A percentile compares a stretch with the other conserved stretches of the same genome.
Evolutionary conservation across 83 land plant species (phyloP).

Genomic region (Diphasiastrum complanatum): DNA sequence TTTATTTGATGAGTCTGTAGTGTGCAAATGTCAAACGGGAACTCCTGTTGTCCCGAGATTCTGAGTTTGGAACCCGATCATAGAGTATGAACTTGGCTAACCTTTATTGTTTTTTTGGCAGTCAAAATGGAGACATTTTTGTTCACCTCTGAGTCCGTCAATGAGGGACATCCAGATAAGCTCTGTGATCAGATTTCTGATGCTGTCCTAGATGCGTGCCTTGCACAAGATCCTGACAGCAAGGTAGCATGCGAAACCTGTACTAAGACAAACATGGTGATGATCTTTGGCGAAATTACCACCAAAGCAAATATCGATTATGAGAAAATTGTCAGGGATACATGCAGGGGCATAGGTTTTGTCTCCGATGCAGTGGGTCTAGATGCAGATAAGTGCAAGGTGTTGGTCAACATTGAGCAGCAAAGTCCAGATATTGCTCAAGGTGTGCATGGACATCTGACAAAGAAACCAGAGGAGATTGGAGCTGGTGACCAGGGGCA

Average conservation of each 20-base stretch:
- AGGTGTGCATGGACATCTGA: too few species aligned
- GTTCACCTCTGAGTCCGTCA: constrained; percentile 2
- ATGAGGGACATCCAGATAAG: not conserved
- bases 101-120: too few species aligned
- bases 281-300: not conserved
- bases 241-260: too few species aligned
- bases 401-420: not conserved
- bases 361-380: not conserved
- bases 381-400: not conserved
- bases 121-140: constrained; percentile 1
- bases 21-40: too few species aligned
- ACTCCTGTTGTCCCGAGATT: too few species aligned
- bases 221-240: too few species aligned
- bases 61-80: too few species aligned
- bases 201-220: too few species aligned
- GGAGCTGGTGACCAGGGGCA: constrained; percentile 14
- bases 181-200: constrained; percentile 5
- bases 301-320: not conserved
- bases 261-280: not conserved
- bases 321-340: constrained; percentile 1
- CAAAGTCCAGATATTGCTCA: too few species aligned
- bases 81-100: too few species aligned
- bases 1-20: too few species aligned
- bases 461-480: constrained; percentile 6
- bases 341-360: constrained; percentile 1